These are phyloP conservation scores for Botrytis tulipae DNA, from an alignment of 2,329 filamentous ascomycete genomes.

Conservation along the genomic window DNA sequence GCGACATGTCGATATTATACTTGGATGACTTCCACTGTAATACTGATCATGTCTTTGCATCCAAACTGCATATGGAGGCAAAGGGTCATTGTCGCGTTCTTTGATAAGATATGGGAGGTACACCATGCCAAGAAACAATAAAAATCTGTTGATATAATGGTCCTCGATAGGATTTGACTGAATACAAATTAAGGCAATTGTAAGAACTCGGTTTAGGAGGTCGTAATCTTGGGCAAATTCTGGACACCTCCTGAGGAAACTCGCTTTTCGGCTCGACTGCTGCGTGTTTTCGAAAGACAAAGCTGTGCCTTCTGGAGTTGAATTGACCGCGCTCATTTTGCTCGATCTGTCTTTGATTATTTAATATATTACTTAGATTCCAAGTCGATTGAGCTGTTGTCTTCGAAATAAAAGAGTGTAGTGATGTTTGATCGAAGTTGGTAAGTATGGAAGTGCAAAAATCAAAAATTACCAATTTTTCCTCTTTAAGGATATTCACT, in stretches of 20 bases:
- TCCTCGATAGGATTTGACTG: not conserved
- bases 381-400: not conserved
- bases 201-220: not conserved
- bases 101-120: not conserved
- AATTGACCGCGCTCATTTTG: not conserved
- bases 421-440: not conserved
- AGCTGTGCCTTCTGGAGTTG: not conserved
- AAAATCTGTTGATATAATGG: accelerated
- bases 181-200: not conserved
- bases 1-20: accelerated
- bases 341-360: not conserved
- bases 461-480: accelerated
- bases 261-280: not conserved
- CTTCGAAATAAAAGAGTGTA: not conserved
- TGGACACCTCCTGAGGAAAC: accelerated
- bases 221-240: accelerated
- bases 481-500: not conserved
- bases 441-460: not conserved
- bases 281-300: accelerated
- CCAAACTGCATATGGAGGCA: not conserved
- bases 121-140: not conserved
- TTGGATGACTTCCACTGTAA: accelerated
- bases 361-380: not conserved
- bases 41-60: accelerated
- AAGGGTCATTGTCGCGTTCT: not conserved